Evolutionary conservation across 257 asterid genomes (phyloP).

Genomic region (Nicotiana sylvestris): DNA sequence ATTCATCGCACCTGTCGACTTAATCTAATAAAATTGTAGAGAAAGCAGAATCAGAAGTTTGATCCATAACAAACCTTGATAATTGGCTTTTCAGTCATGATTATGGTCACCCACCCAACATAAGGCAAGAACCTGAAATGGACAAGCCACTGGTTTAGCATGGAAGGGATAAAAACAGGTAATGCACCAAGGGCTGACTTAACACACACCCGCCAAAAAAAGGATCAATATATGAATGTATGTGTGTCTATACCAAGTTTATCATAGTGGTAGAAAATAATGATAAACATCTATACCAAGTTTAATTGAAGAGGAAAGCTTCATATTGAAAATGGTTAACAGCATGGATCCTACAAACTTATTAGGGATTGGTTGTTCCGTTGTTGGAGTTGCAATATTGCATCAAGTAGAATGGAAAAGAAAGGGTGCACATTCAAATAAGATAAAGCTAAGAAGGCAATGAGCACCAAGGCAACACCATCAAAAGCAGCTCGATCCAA

Average conservation of each 20-base stretch:
- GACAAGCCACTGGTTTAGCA: constrained; percentile 3
- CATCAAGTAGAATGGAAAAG: background rate
- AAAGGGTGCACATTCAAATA: background rate
- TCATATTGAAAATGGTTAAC: background rate
- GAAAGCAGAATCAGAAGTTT: background rate
- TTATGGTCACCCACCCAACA: constrained; percentile 98
- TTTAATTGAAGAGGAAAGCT: background rate
- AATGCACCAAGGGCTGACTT: background rate
- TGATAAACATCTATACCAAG: background rate
- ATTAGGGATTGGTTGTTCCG: background rate
- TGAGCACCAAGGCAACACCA: background rate
- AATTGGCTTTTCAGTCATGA: constrained; percentile 97
- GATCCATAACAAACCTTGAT: constrained; percentile 59
- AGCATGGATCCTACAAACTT: background rate
- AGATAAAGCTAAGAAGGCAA: background rate
- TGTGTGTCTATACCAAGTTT: too few species aligned
- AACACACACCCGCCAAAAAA: too few species aligned
- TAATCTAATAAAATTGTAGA: background rate
- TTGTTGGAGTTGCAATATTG: background rate
- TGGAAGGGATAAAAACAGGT: background rate
- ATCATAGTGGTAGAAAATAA: background rate
- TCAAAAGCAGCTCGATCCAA: background rate
- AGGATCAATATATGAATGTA: too few species aligned
- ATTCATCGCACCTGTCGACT: background rate
- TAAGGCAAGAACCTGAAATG: constrained; percentile 84